Base-by-base conservation (phyloP, 164 flowering plant genomes). In the Amborella trichopoda region DNA sequence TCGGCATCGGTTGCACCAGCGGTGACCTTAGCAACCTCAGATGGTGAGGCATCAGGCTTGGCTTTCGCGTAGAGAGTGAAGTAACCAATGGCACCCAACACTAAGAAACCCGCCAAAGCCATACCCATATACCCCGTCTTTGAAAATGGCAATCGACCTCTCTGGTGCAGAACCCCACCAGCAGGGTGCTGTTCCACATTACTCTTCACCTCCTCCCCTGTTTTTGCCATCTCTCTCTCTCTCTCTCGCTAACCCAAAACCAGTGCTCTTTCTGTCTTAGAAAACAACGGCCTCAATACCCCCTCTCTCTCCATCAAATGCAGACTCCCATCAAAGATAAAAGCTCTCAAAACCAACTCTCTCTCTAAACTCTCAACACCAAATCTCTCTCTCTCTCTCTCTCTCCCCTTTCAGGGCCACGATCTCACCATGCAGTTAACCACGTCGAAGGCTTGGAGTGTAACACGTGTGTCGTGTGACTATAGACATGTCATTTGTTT, bases 141-240 rank as follows among this genome's bases (percentile, higher is more conserved):
- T 18, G 47, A 39, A 26, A 39, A 55, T 9, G 59, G 53, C 14
- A 55, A 14, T 13, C 17, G 22, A 30, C 59, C 46, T 33, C 59
- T 28, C 40, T 55, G 59, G 48, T 55, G 59, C n/a, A 55, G 53
- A 14, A 55, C 53, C 4, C 14, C 53, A 3, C 57, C 49, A n/a
- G n/a, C n/a, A 21, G 41, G 20, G 20, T 38, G 41, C 16, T 38
- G 41, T 1, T 21, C 41, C 41, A 21, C 20, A n/a, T n/a, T n/a
- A n/a, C n/a, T n/a, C n/a, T 30, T 30, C 13, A 6, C 13, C 13
- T 30, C 9, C 13, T 6, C 34, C 34, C 34, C 34, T 13, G 13
- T 13, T 30, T 6, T 30, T 30, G 34, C 34, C 34, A 30, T 30
- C 34, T 6, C 34, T 13, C 13, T 30, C 34, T 13, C 6, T 30